Evolutionary conservation across 768 basidiomycete genomes (phyloP).

Genomic region (Hemileccinum impolitum): DNA sequence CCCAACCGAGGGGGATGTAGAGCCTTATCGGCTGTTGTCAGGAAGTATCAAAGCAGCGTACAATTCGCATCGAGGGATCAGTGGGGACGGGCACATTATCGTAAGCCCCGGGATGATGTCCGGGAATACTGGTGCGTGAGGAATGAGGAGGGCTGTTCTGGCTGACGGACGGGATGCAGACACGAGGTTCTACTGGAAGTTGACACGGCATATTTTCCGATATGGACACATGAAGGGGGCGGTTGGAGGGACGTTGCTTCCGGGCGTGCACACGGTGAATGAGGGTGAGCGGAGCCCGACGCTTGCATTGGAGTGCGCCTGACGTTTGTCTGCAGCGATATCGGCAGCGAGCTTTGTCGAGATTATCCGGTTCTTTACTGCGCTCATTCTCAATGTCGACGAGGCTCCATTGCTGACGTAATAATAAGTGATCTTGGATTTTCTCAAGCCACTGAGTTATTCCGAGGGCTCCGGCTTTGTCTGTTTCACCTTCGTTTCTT

Average conservation of each 20-base stretch:
- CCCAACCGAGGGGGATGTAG: constrained; percentile 32
- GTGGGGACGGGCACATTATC: constrained; percentile 35
- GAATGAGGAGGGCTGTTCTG: background rate
- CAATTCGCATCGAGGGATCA: constrained; percentile 42
- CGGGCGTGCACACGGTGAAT: constrained; percentile 65
- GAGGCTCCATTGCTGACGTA: constrained; percentile 35
- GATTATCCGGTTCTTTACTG: constrained; percentile 62
- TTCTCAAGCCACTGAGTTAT: background rate
- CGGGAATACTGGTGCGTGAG: constrained; percentile 45
- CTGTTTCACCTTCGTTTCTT: constrained; percentile 6
- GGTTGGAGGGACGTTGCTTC: constrained; percentile 28
- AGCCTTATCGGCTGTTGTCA: constrained; percentile 49
- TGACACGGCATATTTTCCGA: constrained; percentile 62
- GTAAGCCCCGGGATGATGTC: constrained; percentile 55
- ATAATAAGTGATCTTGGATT: background rate
- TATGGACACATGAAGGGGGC: constrained; percentile 42
- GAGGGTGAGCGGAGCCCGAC: constrained; percentile 48
- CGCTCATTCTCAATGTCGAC: constrained; percentile 65
- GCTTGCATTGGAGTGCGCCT: background rate
- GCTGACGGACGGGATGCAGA: constrained; percentile 25
- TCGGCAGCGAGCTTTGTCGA: constrained; percentile 53
- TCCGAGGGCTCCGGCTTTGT: constrained; percentile 1
- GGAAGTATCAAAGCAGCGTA: constrained; percentile 65
- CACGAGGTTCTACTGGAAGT: constrained; percentile 45
- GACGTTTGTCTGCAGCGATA: constrained; percentile 32